phyloP scores from a whole-genome alignment of 139 green algal species.

The Chlamydomonas sphaeroides region DNA sequence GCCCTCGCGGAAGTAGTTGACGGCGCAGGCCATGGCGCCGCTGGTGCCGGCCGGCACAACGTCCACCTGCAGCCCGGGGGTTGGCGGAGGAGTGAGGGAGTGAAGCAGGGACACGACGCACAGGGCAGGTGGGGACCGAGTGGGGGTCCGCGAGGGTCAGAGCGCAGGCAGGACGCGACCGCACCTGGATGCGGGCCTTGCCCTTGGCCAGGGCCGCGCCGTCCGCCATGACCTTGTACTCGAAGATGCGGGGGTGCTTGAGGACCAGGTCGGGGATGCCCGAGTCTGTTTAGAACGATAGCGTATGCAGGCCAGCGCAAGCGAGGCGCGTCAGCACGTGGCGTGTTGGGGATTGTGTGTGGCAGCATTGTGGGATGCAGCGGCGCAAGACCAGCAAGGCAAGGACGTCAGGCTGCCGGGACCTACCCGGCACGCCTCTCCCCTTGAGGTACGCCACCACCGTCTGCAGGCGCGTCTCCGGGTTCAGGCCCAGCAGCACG shows the following conservation, averaged over 20 bases:
- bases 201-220: conserved; percentile 55
- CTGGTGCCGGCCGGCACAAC: conserved; percentile 51
- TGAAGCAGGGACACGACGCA: neutral
- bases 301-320: too few species aligned
- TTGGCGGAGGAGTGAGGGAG: neutral
- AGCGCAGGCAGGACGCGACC: neutral
- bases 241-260: conserved; percentile 71
- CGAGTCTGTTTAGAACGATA: too few species aligned
- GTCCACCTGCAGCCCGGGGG: conserved; percentile 67
- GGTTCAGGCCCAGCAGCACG: conserved; percentile 71
- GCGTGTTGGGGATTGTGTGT: too few species aligned
- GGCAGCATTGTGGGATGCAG: too few species aligned
- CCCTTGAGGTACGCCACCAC: conserved; percentile 65
- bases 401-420: too few species aligned
- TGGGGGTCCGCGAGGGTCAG: neutral
- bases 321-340: too few species aligned
- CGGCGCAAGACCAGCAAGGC: too few species aligned
- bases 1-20: conserved; percentile 71
- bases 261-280: conserved; percentile 63
- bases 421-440: conserved; percentile 57
- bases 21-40: conserved; percentile 35
- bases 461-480: conserved; percentile 57
- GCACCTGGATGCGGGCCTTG: conserved; percentile 64
- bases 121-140: too few species aligned
- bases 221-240: conserved; percentile 60